Conservation (phyloP, 495 filamentous ascomycete species). For the Xylaria grammica region DNA sequence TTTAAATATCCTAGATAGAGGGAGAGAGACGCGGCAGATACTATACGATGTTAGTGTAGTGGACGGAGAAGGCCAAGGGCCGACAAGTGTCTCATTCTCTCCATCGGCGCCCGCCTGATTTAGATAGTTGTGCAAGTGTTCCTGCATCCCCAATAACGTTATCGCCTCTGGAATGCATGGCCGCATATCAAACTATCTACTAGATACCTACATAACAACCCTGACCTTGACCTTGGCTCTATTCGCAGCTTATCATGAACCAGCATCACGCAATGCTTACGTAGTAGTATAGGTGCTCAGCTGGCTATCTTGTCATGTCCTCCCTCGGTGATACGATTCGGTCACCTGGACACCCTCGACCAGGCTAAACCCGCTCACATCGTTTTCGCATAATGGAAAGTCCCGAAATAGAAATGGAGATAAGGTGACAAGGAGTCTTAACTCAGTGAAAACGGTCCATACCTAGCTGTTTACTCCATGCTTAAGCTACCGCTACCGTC, state of each 20-base stretch:
- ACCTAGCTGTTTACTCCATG: background rate
- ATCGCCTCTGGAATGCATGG: conserved; percentile 11
- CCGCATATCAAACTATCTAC: background rate
- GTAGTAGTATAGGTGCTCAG: background rate
- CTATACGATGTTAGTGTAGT: too few relatives aligned
- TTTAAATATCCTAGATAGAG: background rate
- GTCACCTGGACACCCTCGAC: conserved; percentile 16
- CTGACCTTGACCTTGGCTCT: background rate
- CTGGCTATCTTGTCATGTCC: background rate
- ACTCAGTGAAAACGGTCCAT: background rate
- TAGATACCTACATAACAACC: background rate
- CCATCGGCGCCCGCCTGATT: conserved; percentile 8
- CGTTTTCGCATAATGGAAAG: background rate
- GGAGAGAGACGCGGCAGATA: too few relatives aligned
- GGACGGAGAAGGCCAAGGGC: conserved; percentile 5
- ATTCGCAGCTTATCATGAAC: conserved; percentile 2
- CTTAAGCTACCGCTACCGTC: background rate
- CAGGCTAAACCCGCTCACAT: background rate
- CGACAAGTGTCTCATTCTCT: conserved; percentile 12
- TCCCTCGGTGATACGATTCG: conserved; percentile 18
- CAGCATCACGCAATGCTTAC: conserved; percentile 8
- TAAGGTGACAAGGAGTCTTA: background rate
- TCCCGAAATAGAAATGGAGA: conserved; percentile 12
- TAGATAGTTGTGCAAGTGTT: conserved; percentile 1
- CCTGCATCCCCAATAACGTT: conserved; percentile 15